A percentile compares a stretch with the other conserved stretches of the same genome.
Evolutionary conservation across 225 moss, liverwort and hornwort species (phyloP).

Genomic region (Rhytidiadelphus loreus): DNA sequence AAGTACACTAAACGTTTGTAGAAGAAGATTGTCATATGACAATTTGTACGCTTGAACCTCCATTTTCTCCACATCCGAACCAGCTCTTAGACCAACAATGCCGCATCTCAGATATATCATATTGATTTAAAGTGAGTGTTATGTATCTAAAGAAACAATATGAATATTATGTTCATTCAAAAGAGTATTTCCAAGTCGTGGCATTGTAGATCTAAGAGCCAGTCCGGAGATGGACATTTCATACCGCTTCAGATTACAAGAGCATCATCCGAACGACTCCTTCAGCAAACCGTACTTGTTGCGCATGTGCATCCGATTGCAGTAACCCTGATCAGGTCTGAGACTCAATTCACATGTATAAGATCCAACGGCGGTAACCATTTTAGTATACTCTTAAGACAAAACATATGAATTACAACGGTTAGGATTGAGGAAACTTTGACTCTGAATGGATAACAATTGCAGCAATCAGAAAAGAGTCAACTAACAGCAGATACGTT

Average conservation of each 20-base stretch:
- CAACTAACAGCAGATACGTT: neutral
- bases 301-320: neutral
- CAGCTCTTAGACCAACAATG: slow-evolving; percentile 11
- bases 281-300: neutral
- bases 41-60: no score
- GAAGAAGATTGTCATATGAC: neutral
- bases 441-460: neutral
- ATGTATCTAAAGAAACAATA: neutral
- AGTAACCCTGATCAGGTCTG: neutral
- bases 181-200: neutral
- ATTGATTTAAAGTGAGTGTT: neutral
- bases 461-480: no score
- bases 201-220: slow-evolving; percentile 26
- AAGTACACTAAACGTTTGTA: neutral
- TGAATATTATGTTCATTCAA: neutral
- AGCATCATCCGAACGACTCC: neutral
- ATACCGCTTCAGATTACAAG: neutral
- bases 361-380: neutral
- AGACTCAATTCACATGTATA: neutral
- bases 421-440: neutral
- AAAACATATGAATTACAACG: neutral
- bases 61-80: neutral
- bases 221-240: neutral
- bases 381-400: neutral
- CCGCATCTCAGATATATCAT: neutral